Conservation (phyloP, 352 stramenopile genomes). For the Globisporangium spiculum region DNA sequence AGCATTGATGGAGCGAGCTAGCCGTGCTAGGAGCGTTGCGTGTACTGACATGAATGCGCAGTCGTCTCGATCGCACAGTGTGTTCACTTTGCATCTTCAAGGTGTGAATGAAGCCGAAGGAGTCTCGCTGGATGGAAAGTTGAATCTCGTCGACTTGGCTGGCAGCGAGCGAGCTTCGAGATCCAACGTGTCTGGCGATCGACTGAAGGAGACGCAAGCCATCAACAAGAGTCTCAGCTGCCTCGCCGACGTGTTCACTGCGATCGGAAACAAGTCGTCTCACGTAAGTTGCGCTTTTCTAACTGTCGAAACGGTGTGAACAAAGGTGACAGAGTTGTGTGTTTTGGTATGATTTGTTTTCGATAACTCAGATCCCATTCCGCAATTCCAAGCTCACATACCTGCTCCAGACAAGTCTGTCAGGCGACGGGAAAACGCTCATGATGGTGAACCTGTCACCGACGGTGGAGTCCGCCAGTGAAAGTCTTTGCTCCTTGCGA, state of each 20-base stretch:
- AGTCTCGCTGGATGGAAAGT: constrained; percentile 57
- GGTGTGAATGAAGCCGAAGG: constrained; percentile 81
- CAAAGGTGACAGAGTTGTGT: neutral
- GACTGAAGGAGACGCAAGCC: constrained; percentile 96
- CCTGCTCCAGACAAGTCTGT: constrained; percentile 96
- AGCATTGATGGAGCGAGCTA: constrained; percentile 74
- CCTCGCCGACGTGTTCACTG: constrained; percentile 97
- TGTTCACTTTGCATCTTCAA: constrained; percentile 79
- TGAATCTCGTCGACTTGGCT: constrained; percentile 82
- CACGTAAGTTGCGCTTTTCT: constrained; percentile 64
- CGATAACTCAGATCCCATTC: constrained; percentile 87
- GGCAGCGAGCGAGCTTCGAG: constrained; percentile 75
- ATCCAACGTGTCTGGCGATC: constrained; percentile 87
- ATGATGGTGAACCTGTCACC: constrained; percentile 99
- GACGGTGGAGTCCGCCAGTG: constrained; percentile 91
- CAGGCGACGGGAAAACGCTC: constrained; percentile 97
- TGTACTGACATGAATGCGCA: constrained; percentile 94
- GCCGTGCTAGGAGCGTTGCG: constrained; percentile 64
- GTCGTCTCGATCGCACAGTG: constrained; percentile 75
- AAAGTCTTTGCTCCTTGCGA: constrained; percentile 97
- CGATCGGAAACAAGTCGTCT: constrained; percentile 94
- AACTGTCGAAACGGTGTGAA: neutral
- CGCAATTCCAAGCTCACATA: constrained; percentile 99
- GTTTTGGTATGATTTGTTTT: neutral
- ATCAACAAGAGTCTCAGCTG: constrained; percentile 99